Conservation (phyloP, 192 early-diverging fungal genomes). For the Backusella psychrophila region DNA sequence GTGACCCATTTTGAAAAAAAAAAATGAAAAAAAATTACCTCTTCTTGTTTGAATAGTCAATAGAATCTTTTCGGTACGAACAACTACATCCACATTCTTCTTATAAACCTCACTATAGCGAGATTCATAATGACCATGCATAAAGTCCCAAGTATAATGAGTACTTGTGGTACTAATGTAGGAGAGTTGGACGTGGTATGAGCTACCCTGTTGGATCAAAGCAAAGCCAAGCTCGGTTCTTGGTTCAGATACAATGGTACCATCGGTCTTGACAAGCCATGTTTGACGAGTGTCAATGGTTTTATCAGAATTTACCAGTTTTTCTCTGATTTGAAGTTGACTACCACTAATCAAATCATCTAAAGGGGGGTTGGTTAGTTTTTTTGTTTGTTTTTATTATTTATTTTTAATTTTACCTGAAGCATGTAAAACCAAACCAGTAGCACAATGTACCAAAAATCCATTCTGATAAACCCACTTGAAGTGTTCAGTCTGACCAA, state of each 20-base stretch:
- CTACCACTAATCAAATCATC: slow-evolving; percentile 16
- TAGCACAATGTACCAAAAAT: slow-evolving; percentile 20
- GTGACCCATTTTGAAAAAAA: no score
- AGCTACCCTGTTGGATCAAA: slow-evolving; percentile 2
- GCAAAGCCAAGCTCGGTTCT: slow-evolving; percentile 13
- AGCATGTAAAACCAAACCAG: slow-evolving; percentile 26
- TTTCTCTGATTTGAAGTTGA: slow-evolving; percentile 14
- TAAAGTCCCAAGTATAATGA: slow-evolving; percentile 11
- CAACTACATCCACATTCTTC: background rate
- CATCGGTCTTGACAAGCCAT: slow-evolving; percentile 18
- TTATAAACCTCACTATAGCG: slow-evolving; percentile 1
- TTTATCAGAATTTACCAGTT: background rate
- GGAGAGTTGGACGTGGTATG: slow-evolving; percentile 6
- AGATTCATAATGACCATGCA: slow-evolving; percentile 12
- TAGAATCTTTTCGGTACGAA: slow-evolving; percentile 4
- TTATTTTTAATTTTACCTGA: slow-evolving; percentile 12
- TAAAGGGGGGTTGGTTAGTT: background rate
- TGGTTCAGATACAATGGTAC: slow-evolving; percentile 2
- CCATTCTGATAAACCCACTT: slow-evolving; percentile 18
- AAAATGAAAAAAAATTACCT: background rate
- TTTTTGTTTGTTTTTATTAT: background rate
- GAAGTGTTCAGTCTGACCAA: slow-evolving; percentile 4
- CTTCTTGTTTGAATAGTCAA: background rate
- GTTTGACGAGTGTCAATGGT: background rate
- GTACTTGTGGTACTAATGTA: background rate